A percentile compares a stretch with the other conserved stretches of the same genome.
phyloP scores from a whole-genome alignment of 2,329 filamentous ascomycete genomes.

The Talaromyces sp. region DNA sequence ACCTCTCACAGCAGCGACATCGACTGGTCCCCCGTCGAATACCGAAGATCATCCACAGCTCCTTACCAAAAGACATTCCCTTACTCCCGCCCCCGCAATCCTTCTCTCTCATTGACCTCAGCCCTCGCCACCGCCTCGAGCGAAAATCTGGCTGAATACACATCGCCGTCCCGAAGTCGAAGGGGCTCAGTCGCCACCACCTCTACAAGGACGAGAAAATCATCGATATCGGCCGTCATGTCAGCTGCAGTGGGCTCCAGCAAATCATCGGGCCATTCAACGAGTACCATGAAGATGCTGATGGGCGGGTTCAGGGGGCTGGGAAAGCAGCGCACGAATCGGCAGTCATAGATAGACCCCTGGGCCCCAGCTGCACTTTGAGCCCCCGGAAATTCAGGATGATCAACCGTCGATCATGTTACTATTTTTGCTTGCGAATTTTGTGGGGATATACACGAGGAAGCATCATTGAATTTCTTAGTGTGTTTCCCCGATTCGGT shows the following conservation, averaged over 20 bases:
- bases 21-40: slow-evolving; percentile 6
- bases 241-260: background rate
- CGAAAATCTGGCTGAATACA: background rate
- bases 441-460: background rate
- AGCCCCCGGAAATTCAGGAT: background rate
- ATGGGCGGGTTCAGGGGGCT: slow-evolving; percentile 18
- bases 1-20: background rate
- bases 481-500: background rate
- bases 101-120: background rate
- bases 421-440: background rate
- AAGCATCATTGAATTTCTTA: background rate
- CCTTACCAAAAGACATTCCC: background rate
- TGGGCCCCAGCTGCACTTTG: background rate
- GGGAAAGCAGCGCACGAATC: slow-evolving; percentile 7
- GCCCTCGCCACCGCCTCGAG: slow-evolving; percentile 1
- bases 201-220: background rate
- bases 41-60: background rate
- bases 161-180: background rate
- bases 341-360: background rate
- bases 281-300: slow-evolving; percentile 15
- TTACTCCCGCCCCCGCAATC: slow-evolving; percentile 7
- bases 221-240: slow-evolving; percentile 1
- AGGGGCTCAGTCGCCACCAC: background rate
- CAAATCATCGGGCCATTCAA: slow-evolving; percentile 1
- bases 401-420: background rate